A percentile compares a stretch with the other conserved stretches of the same genome.
phyloP scores from a whole-genome alignment of 2,329 filamentous ascomycete genomes.

The Tolypocladium pustulatum region DNA sequence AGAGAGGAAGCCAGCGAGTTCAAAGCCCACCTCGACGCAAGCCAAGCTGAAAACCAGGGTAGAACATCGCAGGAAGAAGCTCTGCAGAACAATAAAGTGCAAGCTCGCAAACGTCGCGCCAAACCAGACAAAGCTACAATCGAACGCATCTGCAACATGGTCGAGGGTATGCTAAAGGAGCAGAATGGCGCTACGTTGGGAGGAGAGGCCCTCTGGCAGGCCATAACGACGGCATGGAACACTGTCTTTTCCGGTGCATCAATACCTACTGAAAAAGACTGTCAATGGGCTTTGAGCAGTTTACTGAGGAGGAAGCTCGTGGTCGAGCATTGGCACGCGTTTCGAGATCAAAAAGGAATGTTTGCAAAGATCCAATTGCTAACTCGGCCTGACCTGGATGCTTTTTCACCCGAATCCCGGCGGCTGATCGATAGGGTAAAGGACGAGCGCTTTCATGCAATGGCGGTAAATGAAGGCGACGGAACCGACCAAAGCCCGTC shows the following conservation, averaged over 20 bases:
- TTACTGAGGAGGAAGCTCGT: constrained; percentile 24
- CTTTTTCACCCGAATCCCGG: constrained; percentile 29
- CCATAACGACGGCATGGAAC: constrained; percentile 33
- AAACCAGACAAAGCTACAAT: neutral
- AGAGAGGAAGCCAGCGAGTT: neutral
- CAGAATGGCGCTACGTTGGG: constrained; percentile 38
- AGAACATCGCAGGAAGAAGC: neutral
- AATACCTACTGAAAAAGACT: constrained; percentile 28
- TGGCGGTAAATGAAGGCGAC: constrained; percentile 11
- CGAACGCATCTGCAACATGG: constrained; percentile 13
- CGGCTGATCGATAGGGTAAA: constrained; percentile 36
- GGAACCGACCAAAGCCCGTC: neutral
- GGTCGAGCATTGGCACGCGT: constrained; percentile 33
- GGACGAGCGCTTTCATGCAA: constrained; percentile 28
- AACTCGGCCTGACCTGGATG: constrained; percentile 28
- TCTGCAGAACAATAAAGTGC: neutral
- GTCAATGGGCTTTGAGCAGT: constrained; percentile 25
- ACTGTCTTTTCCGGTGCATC: constrained; percentile 26
- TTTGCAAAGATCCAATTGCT: constrained; percentile 35
- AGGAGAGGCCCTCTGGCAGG: constrained; percentile 37
- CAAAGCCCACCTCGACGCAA: neutral
- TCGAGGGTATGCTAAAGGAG: constrained; percentile 18
- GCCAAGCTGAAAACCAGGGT: neutral
- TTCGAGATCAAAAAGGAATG: constrained; percentile 27
- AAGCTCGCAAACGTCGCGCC: neutral